Evolutionary conservation across 352 stramenopile species (phyloP), one percentile per base, ranked within the genome.

Genomic region (Phytophthora lateralis): DNA sequence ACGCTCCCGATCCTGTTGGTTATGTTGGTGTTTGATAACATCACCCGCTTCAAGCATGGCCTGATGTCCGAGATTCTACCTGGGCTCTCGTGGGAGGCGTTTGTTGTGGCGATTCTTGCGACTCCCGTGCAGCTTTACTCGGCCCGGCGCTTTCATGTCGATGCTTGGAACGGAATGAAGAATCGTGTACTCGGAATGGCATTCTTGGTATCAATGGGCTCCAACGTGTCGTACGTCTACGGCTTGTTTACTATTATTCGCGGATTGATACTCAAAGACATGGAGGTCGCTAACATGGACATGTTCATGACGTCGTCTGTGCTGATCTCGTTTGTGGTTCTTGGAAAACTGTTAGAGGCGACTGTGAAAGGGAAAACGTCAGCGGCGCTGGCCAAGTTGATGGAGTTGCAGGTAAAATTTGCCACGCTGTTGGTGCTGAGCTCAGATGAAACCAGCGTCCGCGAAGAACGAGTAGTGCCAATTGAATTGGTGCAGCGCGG

Each of bases 231-330:
- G 11, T 99, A 98, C 71, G 73, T 96, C 24, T 99, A 98, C 70
- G 96, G 88, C 0, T 55, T 97, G 10, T 91, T 97, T 46, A 91
- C 88, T 32, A 73, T 98, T 18, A 51, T 96, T 47, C 91, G 76
- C 17, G 82, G 72, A 35, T 71, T 77, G 10, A 70, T 77, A 50
- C 75, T 80, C 24, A 63, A 75, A 15, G 78, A 97, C 24, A 64
- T 61, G 56, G 75, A 71, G 27, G 69, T 94, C 8, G 53, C 72
- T 12, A 78, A 72, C 26, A 57, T 79, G n/a, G 81, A 96, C 67
- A 96, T 98, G 73, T 99, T 99, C 71, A 98, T 99, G 82, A 99
- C 97, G 3, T 95, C 92, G 14, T 86, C 96, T 2, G 95, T 99
- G 63, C 80, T 99, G 17, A 93, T 99, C 46, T 86, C 93, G 26